Evolutionary conservation across 1,284 basidiomycete genomes (phyloP), one percentile per base, ranked within the genome.

Genomic region (Anthracocystis setariae): DNA sequence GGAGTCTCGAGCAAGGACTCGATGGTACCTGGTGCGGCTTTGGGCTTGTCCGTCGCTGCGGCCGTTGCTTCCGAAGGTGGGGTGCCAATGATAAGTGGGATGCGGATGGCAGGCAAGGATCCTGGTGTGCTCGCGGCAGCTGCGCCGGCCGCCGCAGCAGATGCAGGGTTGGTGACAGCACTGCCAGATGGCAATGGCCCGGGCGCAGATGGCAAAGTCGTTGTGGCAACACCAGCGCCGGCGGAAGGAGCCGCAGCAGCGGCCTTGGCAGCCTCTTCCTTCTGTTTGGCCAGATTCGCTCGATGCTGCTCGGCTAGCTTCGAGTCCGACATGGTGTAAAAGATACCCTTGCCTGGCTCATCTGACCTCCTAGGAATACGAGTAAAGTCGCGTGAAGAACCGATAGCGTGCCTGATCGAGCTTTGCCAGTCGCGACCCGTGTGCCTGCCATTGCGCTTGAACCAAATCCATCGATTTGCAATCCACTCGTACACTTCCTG

Each of bases 401-500:
- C 72, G 40, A 82, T 76, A 5, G 80, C 77, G 46, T 81, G 78
- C 1, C 79, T 74, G 45, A 82, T 72, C 2, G 76, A 72, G 53
- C 76, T 78, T 46, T 82, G 79, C 80, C 80, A 82, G 44, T 81
- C 80, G 37, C 73, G 59, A 2, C 79, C 79, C 3, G 72, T 82
- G 27, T 73, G 65, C 25, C 78, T 59, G 18, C 73, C 74, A 48
- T 81, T 77, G 54, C 67, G 67, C 39, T 65, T 88, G 86, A 94
- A 97, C 88, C 93, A 95, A 68, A 93, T 91, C 84, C 90, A 91
- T 64, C 89, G 90, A 46, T 90, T 90, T 78, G 90, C 89, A 66
- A 96, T 92, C 92, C 93, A 96, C 53, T 89, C 88, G 80, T 92
- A 93, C 48, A 96, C 93, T 78, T 95, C 92, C 72, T 94, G 92